Conservation (phyloP, 2,329 filamentous ascomycete genomes). For the Alternaria metachromatica region DNA sequence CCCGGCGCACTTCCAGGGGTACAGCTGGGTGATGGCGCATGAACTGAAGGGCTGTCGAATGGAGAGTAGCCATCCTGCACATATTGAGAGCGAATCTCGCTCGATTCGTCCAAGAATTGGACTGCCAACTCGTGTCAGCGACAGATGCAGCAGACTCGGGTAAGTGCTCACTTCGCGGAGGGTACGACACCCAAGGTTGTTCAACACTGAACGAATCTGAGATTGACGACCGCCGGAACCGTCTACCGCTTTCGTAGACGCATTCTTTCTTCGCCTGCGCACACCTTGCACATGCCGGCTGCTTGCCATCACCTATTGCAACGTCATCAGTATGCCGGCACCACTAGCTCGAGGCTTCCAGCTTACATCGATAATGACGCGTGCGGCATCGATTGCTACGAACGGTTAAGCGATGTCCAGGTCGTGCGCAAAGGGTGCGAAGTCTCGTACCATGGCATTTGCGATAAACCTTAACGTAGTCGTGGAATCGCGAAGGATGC, state of each 20-base stretch:
- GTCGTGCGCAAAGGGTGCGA: background rate
- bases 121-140: constrained; percentile 32
- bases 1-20: constrained; percentile 19
- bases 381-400: constrained; percentile 47
- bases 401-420: constrained; percentile 19
- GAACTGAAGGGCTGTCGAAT: constrained; percentile 17
- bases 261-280: constrained; percentile 42
- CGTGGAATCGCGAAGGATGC: constrained; percentile 3
- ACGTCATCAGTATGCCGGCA: constrained; percentile 17
- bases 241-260: constrained; percentile 44
- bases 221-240: constrained; percentile 45
- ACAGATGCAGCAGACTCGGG: background rate
- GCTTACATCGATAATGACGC: constrained; percentile 48
- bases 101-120: constrained; percentile 47
- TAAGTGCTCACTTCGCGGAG: constrained; percentile 36
- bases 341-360: background rate
- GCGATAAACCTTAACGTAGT: constrained; percentile 1
- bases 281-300: constrained; percentile 43
- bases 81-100: constrained; percentile 42
- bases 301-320: constrained; percentile 43
- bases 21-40: constrained; percentile 14
- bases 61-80: constrained; percentile 27
- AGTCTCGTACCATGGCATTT: constrained; percentile 45
- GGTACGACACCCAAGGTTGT: constrained; percentile 46
- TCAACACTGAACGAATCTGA: constrained; percentile 39